Percentiles rank a stretch among this genome's conserved stretches.
Evolutionary conservation across 1,284 basidiomycete genomes (phyloP).

Genomic region (Cryptococcus hybrid): DNA sequence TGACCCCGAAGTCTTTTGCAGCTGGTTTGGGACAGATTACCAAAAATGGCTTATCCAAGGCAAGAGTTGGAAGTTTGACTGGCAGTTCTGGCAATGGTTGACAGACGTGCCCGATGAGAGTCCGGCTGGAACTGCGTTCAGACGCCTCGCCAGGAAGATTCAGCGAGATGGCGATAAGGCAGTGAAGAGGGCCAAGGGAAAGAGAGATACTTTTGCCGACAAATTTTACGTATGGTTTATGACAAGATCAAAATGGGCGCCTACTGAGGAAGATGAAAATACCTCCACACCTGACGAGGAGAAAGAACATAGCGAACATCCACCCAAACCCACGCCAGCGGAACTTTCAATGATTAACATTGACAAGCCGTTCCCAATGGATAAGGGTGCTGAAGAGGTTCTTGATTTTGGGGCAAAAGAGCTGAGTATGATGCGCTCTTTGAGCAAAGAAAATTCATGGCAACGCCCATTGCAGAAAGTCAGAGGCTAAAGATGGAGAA

Average conservation of each 20-base stretch:
- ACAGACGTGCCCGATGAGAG: conserved; percentile 10
- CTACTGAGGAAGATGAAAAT: background rate
- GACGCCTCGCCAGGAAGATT: background rate
- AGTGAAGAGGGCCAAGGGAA: background rate
- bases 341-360: conserved; percentile 11
- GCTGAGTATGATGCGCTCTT: conserved; percentile 14
- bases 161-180: background rate
- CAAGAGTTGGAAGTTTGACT: conserved; percentile 13
- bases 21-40: conserved; percentile 31
- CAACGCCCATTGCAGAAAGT: conserved; percentile 9
- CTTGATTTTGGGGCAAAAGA: conserved; percentile 23
- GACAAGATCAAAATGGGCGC: conserved; percentile 8
- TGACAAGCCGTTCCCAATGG: conserved; percentile 14
- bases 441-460: conserved; percentile 11
- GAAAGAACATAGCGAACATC: too few species aligned
- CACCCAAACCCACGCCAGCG: background rate
- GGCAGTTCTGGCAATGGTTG: conserved; percentile 27
- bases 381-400: conserved; percentile 6
- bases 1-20: conserved; percentile 21
- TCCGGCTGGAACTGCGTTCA: conserved; percentile 3
- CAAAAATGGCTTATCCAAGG: conserved; percentile 9
- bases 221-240: conserved; percentile 12
- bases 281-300: too few species aligned
- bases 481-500: conserved; percentile 10
- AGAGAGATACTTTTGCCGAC: conserved; percentile 4